Conservation (phyloP, 331 rosid genomes). For the Rosa hybrid region DNA sequence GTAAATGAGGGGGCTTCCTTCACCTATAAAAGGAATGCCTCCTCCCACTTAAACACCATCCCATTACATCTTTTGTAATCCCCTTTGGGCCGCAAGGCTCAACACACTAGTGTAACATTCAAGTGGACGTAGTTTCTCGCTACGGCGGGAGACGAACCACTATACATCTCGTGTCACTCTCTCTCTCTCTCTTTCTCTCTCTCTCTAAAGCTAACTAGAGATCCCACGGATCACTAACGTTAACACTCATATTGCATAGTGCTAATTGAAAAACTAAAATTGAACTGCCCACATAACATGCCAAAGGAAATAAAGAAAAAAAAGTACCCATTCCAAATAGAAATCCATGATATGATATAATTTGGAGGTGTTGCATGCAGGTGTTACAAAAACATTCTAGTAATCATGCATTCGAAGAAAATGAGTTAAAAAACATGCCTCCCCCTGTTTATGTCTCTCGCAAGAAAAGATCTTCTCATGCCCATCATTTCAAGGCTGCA, state of each 20-base stretch:
- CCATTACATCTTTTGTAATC: too few relatives aligned
- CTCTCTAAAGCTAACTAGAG: too few relatives aligned
- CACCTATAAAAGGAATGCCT: too few relatives aligned
- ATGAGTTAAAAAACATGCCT: constrained; percentile 23
- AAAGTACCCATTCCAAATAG: not conserved
- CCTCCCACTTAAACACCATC: too few relatives aligned
- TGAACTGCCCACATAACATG: not conserved
- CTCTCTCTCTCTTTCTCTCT: too few relatives aligned
- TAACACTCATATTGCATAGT: not conserved
- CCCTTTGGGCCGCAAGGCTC: too few relatives aligned
- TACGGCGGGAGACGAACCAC: too few relatives aligned
- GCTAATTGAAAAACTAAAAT: not conserved
- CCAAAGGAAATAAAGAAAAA: not conserved
- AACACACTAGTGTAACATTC: too few relatives aligned
- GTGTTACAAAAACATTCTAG: constrained; percentile 18
- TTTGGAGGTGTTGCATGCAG: constrained; percentile 3
- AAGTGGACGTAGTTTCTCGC: too few relatives aligned
- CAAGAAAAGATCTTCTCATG: constrained; percentile 44
- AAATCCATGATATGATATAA: not conserved
- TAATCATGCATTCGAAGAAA: not conserved
- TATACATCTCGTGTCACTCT: too few relatives aligned
- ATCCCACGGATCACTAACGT: too few relatives aligned
- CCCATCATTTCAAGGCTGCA: constrained; percentile 72
- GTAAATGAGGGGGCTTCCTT: too few relatives aligned
- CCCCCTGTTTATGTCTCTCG: constrained; percentile 41